Conservation (phyloP, 345 rosid species). For the Mallotus nudiflorus region DNA sequence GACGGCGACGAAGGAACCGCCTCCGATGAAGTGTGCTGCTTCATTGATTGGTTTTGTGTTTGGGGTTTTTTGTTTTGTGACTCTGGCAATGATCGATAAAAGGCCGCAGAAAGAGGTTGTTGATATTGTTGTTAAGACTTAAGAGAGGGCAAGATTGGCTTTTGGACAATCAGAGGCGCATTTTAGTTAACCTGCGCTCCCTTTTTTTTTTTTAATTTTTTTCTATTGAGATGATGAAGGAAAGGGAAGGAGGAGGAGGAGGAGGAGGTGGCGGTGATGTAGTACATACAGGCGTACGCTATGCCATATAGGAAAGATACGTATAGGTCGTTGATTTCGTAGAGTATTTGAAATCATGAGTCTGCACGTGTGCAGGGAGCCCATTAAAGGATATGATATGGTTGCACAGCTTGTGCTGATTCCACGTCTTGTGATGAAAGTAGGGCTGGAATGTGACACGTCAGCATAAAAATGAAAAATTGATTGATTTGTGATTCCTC, state of each 20-base stretch:
- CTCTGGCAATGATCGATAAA: slow-evolving; percentile 20
- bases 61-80: not conserved
- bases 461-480: not conserved
- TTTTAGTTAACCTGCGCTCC: slow-evolving; percentile 34
- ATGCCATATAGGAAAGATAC: not conserved
- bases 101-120: slow-evolving; percentile 1
- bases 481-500: not conserved
- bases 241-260: not conserved
- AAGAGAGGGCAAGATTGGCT: slow-evolving; percentile 30
- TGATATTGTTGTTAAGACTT: slow-evolving; percentile 22
- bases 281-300: not conserved
- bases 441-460: too few species aligned
- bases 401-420: not conserved
- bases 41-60: slow-evolving; percentile 29
- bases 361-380: slow-evolving; percentile 24
- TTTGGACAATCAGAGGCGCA: slow-evolving; percentile 38
- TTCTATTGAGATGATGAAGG: not conserved
- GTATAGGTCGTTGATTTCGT: not conserved
- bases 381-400: slow-evolving; percentile 1
- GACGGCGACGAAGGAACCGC: slow-evolving; percentile 39
- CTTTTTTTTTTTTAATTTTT: not conserved
- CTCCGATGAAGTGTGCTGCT: slow-evolving; percentile 64
- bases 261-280: not conserved
- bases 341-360: too few species aligned
- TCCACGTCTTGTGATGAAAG: not conserved